phyloP scores from a whole-genome alignment of 306 rosid genomes.

The Quercus berberidifolia region DNA sequence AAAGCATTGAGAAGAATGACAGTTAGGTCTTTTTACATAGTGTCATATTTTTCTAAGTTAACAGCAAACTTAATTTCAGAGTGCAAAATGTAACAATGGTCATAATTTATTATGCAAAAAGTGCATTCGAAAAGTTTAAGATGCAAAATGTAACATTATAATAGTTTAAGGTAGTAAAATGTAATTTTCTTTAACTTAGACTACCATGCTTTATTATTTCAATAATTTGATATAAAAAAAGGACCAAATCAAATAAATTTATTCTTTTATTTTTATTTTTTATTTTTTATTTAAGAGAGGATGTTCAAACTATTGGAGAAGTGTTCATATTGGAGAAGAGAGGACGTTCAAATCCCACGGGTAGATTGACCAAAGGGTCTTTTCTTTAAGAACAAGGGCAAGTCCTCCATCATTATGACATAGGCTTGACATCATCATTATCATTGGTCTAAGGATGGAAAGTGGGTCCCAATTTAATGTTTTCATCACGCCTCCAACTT shows the following conservation, averaged over 20 bases:
- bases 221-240: too few species aligned
- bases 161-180: fast-evolving
- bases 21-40: too few species aligned
- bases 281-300: too few species aligned
- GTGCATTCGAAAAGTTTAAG: too few species aligned
- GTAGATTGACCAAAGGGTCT: not conserved
- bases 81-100: too few species aligned
- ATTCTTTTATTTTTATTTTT: too few species aligned
- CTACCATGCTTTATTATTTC: too few species aligned
- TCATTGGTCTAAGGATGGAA: constrained; percentile 19
- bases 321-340: not conserved
- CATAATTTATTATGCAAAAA: fast-evolving
- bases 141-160: fast-evolving
- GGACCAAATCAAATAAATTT: too few species aligned
- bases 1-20: fast-evolving
- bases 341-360: not conserved
- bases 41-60: too few species aligned
- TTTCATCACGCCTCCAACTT: constrained; percentile 16
- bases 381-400: not conserved
- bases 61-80: fast-evolving
- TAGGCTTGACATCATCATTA: constrained; percentile 28
- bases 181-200: too few species aligned
- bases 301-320: not conserved
- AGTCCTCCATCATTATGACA: constrained; percentile 27
- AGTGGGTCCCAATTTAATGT: constrained; percentile 27